Evolutionary conservation across 805 yeast genomes (phyloP), one percentile per base, ranked within the genome.

Genomic region (Yarrowia osloensis): DNA sequence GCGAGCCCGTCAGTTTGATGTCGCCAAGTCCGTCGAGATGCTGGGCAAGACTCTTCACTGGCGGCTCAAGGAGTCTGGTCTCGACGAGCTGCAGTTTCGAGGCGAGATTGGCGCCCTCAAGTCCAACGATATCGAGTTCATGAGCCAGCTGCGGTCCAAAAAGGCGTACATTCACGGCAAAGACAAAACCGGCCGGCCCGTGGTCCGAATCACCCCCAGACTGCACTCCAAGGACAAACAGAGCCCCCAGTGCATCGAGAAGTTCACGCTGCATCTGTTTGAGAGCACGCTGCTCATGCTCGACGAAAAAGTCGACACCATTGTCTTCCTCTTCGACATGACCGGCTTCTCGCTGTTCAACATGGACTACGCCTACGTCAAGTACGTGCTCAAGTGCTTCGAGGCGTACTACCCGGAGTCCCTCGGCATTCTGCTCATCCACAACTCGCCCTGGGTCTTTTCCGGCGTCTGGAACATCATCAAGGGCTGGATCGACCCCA

Each of bases 161-260:
- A 97, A 93, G 71, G 97, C 97, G 68, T 95, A 93, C 80, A 95
- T 95, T 78, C 98, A 95, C 81, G 93, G 95, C 81, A 90, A 92
- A 35, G 99, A 95, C 78, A 90, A 84, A 74, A 98, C 94, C 70
- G 99, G 99, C 61, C 89, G 99, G 75, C 99, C 99, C 5, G 88
- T 92, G 55, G 87, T 89, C 66, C 83, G 90, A 76, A 90, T 94
- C 19, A 61, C 54, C 2, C 66, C 66, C 21, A 82, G 85, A 71
- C 80, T 84, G 71, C 96, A 90, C 74, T 79, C 78, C 70, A 77
- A 88, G 2, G 75, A 79, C 12, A 86, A 81, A 19, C 88, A 85
- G 76, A 78, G 88, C 0, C 81, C 82, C 63, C 83, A 81, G 40
- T 95, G 88, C 67, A 80, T 89, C 68, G 86, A 88, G 71, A 77